Evolutionary conservation across 1,139 yeast genomes (phyloP).

Genomic region (Suhomyces bokatorum): DNA sequence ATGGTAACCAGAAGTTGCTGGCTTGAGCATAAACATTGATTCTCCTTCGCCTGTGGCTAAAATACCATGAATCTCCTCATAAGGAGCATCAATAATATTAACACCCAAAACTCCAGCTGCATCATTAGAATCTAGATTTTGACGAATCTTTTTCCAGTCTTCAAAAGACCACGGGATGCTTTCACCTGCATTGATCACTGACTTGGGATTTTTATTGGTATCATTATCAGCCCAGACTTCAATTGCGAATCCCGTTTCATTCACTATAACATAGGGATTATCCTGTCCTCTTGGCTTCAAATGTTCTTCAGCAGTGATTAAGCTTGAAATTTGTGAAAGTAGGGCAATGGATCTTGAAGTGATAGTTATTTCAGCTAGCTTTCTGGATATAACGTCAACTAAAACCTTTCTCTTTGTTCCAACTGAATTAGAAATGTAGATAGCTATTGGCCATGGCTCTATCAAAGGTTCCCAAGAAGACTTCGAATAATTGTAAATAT

Average conservation of each 20-base stretch:
- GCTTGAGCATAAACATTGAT: constrained; percentile 64
- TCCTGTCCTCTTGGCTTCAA: constrained; percentile 73
- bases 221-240: constrained; percentile 71
- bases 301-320: constrained; percentile 54
- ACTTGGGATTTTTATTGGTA: constrained; percentile 21
- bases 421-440: constrained; percentile 59
- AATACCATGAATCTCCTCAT: constrained; percentile 53
- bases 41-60: constrained; percentile 86
- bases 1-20: constrained; percentile 64
- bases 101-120: constrained; percentile 63
- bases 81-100: constrained; percentile 54
- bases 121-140: constrained; percentile 68
- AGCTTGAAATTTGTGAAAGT: constrained; percentile 63
- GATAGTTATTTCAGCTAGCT: constrained; percentile 75
- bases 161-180: constrained; percentile 87
- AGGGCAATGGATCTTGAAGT: constrained; percentile 82
- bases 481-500: constrained; percentile 85
- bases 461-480: constrained; percentile 96
- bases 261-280: constrained; percentile 76
- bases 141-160: constrained; percentile 88
- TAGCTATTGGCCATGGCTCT: constrained; percentile 83
- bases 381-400: constrained; percentile 68
- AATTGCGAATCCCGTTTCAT: constrained; percentile 82
- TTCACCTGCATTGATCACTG: constrained; percentile 50
- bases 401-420: constrained; percentile 50